These are phyloP conservation scores for Dichomitus squalens DNA, from an alignment of 1,284 basidiomycete genomes.

Conservation along the genomic window DNA sequence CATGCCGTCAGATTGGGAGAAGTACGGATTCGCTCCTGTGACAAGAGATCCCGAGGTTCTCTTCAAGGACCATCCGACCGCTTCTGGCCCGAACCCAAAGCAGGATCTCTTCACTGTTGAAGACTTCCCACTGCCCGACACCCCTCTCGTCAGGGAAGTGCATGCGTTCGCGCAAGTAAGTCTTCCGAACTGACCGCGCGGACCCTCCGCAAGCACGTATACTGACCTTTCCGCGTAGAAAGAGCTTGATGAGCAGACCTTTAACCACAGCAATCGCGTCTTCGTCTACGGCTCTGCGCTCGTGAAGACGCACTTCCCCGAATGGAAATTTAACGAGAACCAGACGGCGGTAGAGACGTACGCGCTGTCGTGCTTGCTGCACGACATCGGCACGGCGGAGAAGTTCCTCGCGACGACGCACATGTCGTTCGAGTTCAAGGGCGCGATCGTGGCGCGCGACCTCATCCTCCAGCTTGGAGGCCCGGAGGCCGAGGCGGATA, in stretches of 20 bases:
- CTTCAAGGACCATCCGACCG: constrained; percentile 51
- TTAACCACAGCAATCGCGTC: constrained; percentile 53
- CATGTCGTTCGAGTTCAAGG: constrained; percentile 63
- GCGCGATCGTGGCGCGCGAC: constrained; percentile 55
- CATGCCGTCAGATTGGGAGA: constrained; percentile 16
- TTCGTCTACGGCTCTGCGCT: constrained; percentile 54
- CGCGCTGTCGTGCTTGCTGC: constrained; percentile 53
- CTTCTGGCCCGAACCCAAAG: constrained; percentile 46
- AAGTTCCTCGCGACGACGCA: constrained; percentile 52
- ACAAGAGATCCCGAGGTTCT: constrained; percentile 51
- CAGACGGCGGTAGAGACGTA: constrained; percentile 44
- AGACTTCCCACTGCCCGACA: constrained; percentile 49
- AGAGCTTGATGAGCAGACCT: constrained; percentile 51
- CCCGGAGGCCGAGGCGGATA: constrained; percentile 54
- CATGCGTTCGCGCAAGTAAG: constrained; percentile 45
- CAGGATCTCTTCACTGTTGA: constrained; percentile 44
- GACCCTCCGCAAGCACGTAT: background rate
- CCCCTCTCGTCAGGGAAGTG: constrained; percentile 42
- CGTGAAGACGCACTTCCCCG: constrained; percentile 49
- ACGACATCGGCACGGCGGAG: constrained; percentile 59
- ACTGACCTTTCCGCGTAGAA: constrained; percentile 32
- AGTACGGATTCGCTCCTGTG: constrained; percentile 54
- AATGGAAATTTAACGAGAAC: constrained; percentile 44
- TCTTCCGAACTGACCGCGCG: background rate
- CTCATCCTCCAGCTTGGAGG: constrained; percentile 48